A percentile compares a stretch with the other conserved stretches of the same genome.
Evolutionary conservation across 148 eudicot genomes (phyloP).

Genomic region (Dysphania ambrosioides): DNA sequence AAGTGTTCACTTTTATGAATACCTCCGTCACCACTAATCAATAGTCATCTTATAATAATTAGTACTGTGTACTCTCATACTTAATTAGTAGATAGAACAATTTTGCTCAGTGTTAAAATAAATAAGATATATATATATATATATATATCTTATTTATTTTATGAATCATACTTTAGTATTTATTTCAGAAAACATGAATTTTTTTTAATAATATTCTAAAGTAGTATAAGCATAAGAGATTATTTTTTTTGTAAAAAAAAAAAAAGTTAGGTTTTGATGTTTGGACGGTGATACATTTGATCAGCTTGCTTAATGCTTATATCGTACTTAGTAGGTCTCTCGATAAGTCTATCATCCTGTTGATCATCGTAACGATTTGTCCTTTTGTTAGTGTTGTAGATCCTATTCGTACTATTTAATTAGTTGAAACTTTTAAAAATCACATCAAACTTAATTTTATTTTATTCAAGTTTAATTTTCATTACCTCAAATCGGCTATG

Average conservation of each 20-base stretch:
- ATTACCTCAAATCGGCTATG: not conserved
- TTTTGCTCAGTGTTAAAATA: too few relatives aligned
- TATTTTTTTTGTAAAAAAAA: too few relatives aligned
- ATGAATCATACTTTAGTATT: too few relatives aligned
- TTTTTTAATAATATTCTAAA: too few relatives aligned
- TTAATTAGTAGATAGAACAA: too few relatives aligned
- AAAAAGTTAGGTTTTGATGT: not conserved
- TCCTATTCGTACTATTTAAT: not conserved
- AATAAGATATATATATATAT: too few relatives aligned
- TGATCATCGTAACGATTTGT: slow-evolving; percentile 6
- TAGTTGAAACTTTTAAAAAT: not conserved
- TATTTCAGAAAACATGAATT: too few relatives aligned
- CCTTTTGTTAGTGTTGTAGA: not conserved
- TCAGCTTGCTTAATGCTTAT: not conserved
- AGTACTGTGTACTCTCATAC: too few relatives aligned
- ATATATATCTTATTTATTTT: too few relatives aligned
- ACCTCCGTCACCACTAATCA: too few relatives aligned
- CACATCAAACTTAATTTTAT: not conserved
- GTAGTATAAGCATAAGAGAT: too few relatives aligned
- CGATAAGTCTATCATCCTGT: slow-evolving; percentile 18
- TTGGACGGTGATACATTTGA: not conserved
- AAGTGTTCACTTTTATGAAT: not conserved
- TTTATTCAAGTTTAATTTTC: not conserved
- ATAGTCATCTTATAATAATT: too few relatives aligned
- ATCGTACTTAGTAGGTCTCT: not conserved